Evolutionary conservation across 164 flowering plant species (phyloP), one percentile per base, ranked within the genome.

Genomic region (Liriodendron chinense): DNA sequence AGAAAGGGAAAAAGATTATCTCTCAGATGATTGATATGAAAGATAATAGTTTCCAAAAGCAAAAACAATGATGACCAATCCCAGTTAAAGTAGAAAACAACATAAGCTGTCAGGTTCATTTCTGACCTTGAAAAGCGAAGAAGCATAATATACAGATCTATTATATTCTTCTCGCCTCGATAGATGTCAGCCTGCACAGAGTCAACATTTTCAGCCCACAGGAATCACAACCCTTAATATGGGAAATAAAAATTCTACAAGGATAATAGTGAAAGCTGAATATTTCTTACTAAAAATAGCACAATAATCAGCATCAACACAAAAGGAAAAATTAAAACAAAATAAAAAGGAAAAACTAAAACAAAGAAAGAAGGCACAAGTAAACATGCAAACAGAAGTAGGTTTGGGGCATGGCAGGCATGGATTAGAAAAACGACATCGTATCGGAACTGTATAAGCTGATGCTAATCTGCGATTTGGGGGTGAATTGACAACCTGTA

Each of bases 71-170:
- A 2, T 12, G 59, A 12, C 13, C 18, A 53, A 53, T 53, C 59
- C 4, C 59, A 66, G 14, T 66, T 66, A 20, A 43, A 43, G 43
- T 14, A 21, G 22, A 47, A 69, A 69, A 34, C 14, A 18, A 26
- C 16, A 47, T 43, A 47, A 69, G 56, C 26, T 47, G 49, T 69
- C 23, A 21, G 5, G 71, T 67, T 69, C 56, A 20, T 74, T 69
- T 28, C 88, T 86, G 72, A 92, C 98, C 99, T 92, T 73, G 98
- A 96, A 88, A 87, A 96, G 69, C 99, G 83, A 63, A 96, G 80
- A 4, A 96, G 92, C 95, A 96, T 90, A 56, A 94, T 78, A 73
- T 94, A 96, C 23, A 94, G 81, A 86, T 96, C 99, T 74, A 92
- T 79, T 12, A 91, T 75, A 83, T 94, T 92, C 78, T 83, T 85